Evolutionary conservation across 2,329 filamentous ascomycete genomes (phyloP).

Genomic region (Clarireedia homoeocarpa): DNA sequence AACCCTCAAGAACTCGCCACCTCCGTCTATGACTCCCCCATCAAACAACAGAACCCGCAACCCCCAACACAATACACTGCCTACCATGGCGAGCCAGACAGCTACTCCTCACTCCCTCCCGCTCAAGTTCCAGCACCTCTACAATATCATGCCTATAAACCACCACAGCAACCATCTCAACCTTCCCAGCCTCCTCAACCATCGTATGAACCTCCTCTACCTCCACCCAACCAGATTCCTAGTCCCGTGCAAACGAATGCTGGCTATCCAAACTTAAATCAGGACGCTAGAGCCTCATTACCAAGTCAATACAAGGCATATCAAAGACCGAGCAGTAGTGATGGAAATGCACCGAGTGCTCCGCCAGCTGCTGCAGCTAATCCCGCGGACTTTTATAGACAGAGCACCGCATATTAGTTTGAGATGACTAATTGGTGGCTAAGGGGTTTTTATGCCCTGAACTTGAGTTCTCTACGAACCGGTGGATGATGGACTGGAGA

Average conservation of each 20-base stretch:
- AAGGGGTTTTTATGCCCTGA: not conserved
- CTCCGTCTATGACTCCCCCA: conserved; percentile 68
- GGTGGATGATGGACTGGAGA: not conserved
- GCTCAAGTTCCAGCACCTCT: conserved; percentile 20
- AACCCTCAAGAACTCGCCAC: conserved; percentile 72
- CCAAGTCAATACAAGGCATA: conserved; percentile 56
- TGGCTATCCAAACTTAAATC: conserved; percentile 21
- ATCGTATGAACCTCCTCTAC: conserved; percentile 25
- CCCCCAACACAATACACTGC: conserved; percentile 17
- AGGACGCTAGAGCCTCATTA: conserved; percentile 42
- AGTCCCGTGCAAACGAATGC: conserved; percentile 18
- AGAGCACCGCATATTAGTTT: conserved; percentile 30
- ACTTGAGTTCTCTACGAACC: not conserved
- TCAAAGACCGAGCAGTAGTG: conserved; percentile 22
- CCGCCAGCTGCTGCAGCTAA: conserved; percentile 28
- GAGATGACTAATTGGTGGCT: not conserved
- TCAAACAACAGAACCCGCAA: conserved; percentile 39
- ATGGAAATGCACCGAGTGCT: conserved; percentile 37
- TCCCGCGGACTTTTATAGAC: conserved; percentile 47
- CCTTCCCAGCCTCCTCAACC: conserved; percentile 10
- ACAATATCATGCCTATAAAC: conserved; percentile 27
- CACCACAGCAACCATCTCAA: conserved; percentile 19
- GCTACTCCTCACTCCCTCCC: conserved; percentile 18
- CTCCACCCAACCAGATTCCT: conserved; percentile 21
- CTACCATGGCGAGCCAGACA: conserved; percentile 25